Conservation (phyloP, 1,139 yeast species). For the Saccharomyces hybrid region DNA sequence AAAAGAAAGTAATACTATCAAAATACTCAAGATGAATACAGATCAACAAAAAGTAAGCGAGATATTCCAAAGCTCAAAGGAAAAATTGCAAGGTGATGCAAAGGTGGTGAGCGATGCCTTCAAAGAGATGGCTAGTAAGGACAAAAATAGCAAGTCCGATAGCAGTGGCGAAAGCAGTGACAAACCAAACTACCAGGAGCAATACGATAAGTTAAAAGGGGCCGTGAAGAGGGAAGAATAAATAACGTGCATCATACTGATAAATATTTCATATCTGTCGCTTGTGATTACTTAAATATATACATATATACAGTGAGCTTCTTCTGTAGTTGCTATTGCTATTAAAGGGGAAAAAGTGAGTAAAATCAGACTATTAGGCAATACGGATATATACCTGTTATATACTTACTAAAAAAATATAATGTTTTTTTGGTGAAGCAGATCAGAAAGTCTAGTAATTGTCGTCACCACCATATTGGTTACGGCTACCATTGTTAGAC, state of each 20-base stretch:
- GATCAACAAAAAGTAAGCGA: conserved; percentile 10
- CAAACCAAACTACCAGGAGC: conserved; percentile 9
- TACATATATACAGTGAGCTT: too few relatives aligned
- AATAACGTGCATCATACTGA: too few relatives aligned
- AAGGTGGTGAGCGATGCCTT: conserved; percentile 15
- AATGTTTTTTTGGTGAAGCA: background rate
- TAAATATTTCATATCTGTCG: too few relatives aligned
- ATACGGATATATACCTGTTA: background rate
- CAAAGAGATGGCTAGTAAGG: conserved; percentile 13
- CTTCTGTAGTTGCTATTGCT: too few relatives aligned
- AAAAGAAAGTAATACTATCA: background rate
- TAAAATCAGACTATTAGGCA: background rate
- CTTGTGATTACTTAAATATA: too few relatives aligned
- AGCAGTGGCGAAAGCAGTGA: conserved; percentile 8
- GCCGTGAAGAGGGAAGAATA: conserved; percentile 10
- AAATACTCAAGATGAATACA: background rate
- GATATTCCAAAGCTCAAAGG: conserved; percentile 18
- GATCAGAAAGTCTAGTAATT: background rate
- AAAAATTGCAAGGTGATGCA: conserved; percentile 18
- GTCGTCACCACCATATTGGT: background rate
- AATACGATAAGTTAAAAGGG: conserved; percentile 12
- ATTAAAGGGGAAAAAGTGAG: background rate
- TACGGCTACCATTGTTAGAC: background rate
- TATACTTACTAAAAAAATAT: background rate
- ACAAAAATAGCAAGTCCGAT: conserved; percentile 5